Conservation (phyloP, 345 rosid genomes). For the Dipteronia dyeriana region DNA sequence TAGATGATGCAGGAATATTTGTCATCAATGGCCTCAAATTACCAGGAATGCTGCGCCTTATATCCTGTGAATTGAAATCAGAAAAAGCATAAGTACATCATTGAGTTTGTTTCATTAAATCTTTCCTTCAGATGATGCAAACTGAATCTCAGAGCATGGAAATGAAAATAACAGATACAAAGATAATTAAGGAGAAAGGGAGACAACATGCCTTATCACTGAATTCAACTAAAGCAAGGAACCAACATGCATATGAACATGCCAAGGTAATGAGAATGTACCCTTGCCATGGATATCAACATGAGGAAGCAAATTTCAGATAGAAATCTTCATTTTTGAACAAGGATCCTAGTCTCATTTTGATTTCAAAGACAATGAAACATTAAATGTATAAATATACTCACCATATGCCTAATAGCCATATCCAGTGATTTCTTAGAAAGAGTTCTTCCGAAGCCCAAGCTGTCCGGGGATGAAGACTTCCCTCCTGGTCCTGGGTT, state of each 20-base stretch:
- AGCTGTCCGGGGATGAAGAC: slow-evolving; percentile 87
- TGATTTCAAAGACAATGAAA: neutral
- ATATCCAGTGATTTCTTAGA: slow-evolving; percentile 98
- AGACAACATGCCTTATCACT: neutral
- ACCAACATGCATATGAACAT: neutral
- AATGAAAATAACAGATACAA: neutral
- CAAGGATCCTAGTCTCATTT: slow-evolving; percentile 2
- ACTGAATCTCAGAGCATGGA: neutral
- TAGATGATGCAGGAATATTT: slow-evolving; percentile 93
- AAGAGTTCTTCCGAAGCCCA: slow-evolving; percentile 89
- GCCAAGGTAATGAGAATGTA: neutral
- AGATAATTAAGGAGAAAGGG: neutral
- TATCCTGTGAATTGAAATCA: slow-evolving; percentile 60
- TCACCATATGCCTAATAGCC: slow-evolving; percentile 98
- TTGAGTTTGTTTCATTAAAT: neutral
- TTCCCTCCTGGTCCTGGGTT: slow-evolving; percentile 70
- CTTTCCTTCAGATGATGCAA: neutral
- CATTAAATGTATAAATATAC: slow-evolving; percentile 18
- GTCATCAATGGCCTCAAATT: slow-evolving; percentile 90
- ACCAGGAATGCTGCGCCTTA: slow-evolving; percentile 86
- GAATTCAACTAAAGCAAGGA: neutral
- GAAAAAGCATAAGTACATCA: neutral
- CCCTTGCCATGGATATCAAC: neutral
- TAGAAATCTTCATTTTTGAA: neutral
- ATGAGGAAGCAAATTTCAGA: neutral